Conservation (phyloP, 805 yeast species). For the Candida orba region DNA sequence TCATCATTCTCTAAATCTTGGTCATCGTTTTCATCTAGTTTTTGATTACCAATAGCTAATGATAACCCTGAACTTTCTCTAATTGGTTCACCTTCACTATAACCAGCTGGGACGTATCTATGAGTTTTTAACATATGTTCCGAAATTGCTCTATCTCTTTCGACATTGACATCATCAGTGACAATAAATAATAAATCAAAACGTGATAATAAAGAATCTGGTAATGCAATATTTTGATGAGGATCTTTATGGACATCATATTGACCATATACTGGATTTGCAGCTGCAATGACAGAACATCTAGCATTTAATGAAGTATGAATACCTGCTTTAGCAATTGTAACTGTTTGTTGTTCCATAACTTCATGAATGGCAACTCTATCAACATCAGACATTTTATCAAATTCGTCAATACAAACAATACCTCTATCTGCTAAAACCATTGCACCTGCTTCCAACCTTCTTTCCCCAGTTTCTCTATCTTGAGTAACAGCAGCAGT, state of each 20-base stretch:
- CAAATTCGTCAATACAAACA: slow-evolving; percentile 98
- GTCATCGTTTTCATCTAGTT: slow-evolving; percentile 43
- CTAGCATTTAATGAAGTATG: slow-evolving; percentile 95
- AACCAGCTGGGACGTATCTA: slow-evolving; percentile 80
- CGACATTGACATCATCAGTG: slow-evolving; percentile 87
- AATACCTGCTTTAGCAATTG: slow-evolving; percentile 96
- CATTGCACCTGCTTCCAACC: slow-evolving; percentile 99
- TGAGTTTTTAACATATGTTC: slow-evolving; percentile 96
- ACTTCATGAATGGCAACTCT: slow-evolving; percentile 98
- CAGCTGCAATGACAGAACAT: slow-evolving; percentile 96
- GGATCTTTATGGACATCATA: slow-evolving; percentile 95
- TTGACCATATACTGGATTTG: slow-evolving; percentile 95
- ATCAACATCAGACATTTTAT: slow-evolving; percentile 94
- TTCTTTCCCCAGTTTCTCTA: slow-evolving; percentile 93
- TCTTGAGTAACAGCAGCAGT: slow-evolving; percentile 98
- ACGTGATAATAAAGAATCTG: slow-evolving; percentile 94
- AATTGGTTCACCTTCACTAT: slow-evolving; percentile 88
- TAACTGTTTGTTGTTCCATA: slow-evolving; percentile 98
- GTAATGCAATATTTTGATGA: slow-evolving; percentile 91
- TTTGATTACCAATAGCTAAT: slow-evolving; percentile 73
- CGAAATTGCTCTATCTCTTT: slow-evolving; percentile 77
- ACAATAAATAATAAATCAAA: slow-evolving; percentile 93
- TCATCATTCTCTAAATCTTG: slow-evolving; percentile 33
- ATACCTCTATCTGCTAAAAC: slow-evolving; percentile 95
- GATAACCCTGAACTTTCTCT: slow-evolving; percentile 67